Evolutionary conservation across 2,329 filamentous ascomycete genomes (phyloP).

Genomic region (Endothia cerciana): DNA sequence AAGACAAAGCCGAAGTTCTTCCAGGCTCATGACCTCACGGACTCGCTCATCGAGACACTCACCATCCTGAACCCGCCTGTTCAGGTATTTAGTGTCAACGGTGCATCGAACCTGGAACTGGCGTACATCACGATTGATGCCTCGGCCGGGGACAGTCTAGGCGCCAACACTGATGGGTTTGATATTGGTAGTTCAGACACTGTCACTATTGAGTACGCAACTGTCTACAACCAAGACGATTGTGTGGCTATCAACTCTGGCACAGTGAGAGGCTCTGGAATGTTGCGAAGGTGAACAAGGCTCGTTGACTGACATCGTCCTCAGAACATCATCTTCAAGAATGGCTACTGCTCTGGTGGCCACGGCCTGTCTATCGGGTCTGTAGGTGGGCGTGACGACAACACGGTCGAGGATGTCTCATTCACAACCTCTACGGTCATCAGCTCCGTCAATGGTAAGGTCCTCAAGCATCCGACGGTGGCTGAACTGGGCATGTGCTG

Average conservation of each 20-base stretch:
- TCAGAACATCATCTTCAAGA: conserved; percentile 50
- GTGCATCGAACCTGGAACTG: conserved; percentile 40
- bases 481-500: not conserved
- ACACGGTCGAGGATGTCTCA: conserved; percentile 54
- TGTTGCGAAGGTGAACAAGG: not conserved
- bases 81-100: conserved; percentile 47
- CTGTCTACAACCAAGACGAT: conserved; percentile 64
- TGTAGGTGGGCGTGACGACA: conserved; percentile 53
- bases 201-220: conserved; percentile 56
- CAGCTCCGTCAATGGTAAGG: conserved; percentile 55
- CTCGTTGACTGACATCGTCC: not conserved
- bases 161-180: conserved; percentile 63
- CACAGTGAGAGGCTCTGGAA: conserved; percentile 29
- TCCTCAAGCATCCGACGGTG: not conserved
- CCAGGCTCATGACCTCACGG: conserved; percentile 47
- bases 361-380: conserved; percentile 49
- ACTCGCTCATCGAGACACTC: conserved; percentile 44
- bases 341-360: conserved; percentile 48
- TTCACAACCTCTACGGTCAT: conserved; percentile 52
- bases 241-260: conserved; percentile 63
- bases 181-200: conserved; percentile 56
- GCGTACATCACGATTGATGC: conserved; percentile 45
- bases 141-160: conserved; percentile 37
- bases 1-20: conserved; percentile 52
- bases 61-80: conserved; percentile 48